A percentile compares a stretch with the other conserved stretches of the same genome.
Evolutionary conservation across 208 protist species (phyloP).

Genomic region (Angomonas deanei): DNA sequence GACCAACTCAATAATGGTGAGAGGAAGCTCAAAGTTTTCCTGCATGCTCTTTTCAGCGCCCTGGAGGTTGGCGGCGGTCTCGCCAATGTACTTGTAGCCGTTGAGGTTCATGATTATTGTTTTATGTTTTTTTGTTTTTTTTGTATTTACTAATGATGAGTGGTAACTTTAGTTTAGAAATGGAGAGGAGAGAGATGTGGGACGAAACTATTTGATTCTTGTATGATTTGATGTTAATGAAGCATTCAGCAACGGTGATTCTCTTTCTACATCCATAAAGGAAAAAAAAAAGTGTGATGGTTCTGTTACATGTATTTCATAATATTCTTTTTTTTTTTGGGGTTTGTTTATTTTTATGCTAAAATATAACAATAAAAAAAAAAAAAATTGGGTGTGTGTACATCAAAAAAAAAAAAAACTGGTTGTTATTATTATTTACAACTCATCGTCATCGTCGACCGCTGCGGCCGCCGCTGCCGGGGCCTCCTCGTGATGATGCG

Average conservation of each 20-base stretch:
- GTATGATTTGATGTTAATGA: not conserved
- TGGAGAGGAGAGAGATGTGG: not conserved
- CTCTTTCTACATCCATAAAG: not conserved
- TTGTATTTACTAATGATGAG: constrained; percentile 1
- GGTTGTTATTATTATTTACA: too few species aligned
- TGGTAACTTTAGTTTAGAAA: not conserved
- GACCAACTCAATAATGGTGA: not conserved
- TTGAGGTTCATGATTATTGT: constrained; percentile 1
- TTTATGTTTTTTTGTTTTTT: not conserved
- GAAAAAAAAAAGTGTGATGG: not conserved
- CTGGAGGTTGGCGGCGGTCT: not conserved
- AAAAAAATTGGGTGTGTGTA: too few species aligned
- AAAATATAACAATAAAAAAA: too few species aligned
- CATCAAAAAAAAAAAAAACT: too few species aligned
- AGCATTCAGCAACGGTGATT: too few species aligned
- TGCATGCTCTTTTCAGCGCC: not conserved
- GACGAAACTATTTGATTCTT: too few species aligned
- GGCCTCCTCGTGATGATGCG: too few species aligned
- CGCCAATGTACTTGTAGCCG: not conserved
- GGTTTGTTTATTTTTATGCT: too few species aligned
- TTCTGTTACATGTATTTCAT: too few species aligned
- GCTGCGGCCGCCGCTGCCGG: too few species aligned
- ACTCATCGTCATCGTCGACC: too few species aligned
- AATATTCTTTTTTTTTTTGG: too few species aligned
- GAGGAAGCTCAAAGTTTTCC: not conserved